Conservation (phyloP, 306 rosid species). For the Vicia villosa region DNA sequence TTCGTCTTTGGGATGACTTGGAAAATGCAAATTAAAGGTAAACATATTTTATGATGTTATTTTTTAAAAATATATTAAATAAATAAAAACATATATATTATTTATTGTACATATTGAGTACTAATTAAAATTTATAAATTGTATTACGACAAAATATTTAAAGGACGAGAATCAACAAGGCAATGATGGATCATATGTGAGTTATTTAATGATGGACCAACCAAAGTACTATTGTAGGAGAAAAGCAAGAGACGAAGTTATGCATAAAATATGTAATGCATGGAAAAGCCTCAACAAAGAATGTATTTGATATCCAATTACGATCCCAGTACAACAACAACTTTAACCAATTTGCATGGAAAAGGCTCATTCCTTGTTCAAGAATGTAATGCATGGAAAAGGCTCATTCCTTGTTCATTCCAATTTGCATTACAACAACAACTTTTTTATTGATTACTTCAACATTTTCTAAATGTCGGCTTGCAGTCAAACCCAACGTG, state of each 20-base stretch:
- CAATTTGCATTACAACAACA: too few species aligned
- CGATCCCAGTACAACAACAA: too few species aligned
- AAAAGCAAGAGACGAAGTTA: conserved; percentile 33
- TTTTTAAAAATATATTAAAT: too few species aligned
- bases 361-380: too few species aligned
- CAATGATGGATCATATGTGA: conserved; percentile 57
- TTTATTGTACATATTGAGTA: background rate
- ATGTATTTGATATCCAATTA: conserved; percentile 33
- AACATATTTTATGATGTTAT: background rate
- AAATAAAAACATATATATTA: too few species aligned
- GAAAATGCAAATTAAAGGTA: conserved; percentile 71
- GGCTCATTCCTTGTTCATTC: too few species aligned
- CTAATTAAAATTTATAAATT: too few species aligned
- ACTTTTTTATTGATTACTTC: too few species aligned
- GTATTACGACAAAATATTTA: background rate
- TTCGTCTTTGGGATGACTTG: conserved; percentile 81
- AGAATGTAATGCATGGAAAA: too few species aligned
- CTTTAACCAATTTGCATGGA: too few species aligned
- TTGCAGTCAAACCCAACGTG: too few species aligned
- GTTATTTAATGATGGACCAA: conserved; percentile 44
- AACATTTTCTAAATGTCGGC: too few species aligned
- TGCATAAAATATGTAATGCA: conserved; percentile 38
- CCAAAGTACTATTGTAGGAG: background rate
- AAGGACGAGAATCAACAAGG: conserved; percentile 66
- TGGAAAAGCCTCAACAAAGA: conserved; percentile 64